phyloP scores from a whole-genome alignment of 1,139 yeast genomes.

The Sugiyamaella neomexicana region DNA sequence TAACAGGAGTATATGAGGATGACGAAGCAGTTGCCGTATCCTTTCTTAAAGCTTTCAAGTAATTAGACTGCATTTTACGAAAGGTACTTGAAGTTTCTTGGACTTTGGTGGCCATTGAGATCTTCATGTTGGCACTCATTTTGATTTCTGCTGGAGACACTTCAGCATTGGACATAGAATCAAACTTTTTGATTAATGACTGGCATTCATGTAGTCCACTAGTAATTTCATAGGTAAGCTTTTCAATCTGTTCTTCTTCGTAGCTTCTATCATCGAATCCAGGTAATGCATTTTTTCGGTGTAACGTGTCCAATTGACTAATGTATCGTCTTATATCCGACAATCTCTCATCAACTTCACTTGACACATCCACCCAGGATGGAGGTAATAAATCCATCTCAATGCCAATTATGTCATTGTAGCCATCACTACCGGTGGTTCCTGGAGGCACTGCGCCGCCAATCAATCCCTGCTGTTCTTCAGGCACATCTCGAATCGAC shows the following conservation, averaged over 20 bases:
- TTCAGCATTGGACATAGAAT: conserved; percentile 47
- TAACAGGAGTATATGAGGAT: conserved; percentile 11
- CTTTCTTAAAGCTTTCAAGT: conserved; percentile 58
- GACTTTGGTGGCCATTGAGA: conserved; percentile 78
- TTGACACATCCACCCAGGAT: conserved; percentile 69
- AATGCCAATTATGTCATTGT: conserved; percentile 35
- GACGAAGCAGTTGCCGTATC: conserved; percentile 30
- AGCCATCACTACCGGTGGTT: conserved; percentile 26
- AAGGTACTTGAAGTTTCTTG: conserved; percentile 76
- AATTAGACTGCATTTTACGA: conserved; percentile 84
- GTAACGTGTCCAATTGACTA: conserved; percentile 61
- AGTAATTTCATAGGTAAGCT: conserved; percentile 72
- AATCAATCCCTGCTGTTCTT: conserved; percentile 62
- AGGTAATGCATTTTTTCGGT: conserved; percentile 81
- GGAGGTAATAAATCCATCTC: conserved; percentile 64
- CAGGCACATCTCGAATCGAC: conserved; percentile 50
- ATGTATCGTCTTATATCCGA: conserved; percentile 51
- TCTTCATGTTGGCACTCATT: conserved; percentile 77
- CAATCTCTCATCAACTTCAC: conserved; percentile 66
- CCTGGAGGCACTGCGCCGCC: conserved; percentile 39
- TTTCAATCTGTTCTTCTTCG: conserved; percentile 75
- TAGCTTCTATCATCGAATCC: conserved; percentile 75
- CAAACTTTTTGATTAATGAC: conserved; percentile 67
- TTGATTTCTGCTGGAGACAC: conserved; percentile 51
- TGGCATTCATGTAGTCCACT: conserved; percentile 73